Evolutionary conservation across 345 rosid genomes (phyloP), one percentile per base, ranked within the genome.

Genomic region (Eucalyptus coolabah): DNA sequence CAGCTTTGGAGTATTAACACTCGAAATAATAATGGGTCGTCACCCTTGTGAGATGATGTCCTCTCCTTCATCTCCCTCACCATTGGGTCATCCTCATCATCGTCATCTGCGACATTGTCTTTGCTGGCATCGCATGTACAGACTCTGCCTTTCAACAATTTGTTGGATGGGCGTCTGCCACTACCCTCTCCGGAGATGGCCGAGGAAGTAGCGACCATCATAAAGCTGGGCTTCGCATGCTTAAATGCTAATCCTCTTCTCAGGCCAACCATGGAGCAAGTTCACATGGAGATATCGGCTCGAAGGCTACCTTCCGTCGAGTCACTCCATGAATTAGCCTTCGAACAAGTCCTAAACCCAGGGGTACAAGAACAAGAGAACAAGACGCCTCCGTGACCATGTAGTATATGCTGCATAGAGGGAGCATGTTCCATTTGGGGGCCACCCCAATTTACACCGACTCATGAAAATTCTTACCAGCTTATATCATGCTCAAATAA

Each of bases 1-100:
- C 67, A 91, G 94, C 88, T 90, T 93, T 49, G 93, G 94, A 40
- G 94, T 93, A 6, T 77, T 91, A 45, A 59, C 90, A 18, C 90
- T 93, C 0, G 93, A 93, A 47, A 82, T 89, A 34, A 44, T 91
- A 5, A 89, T 87, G 90, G 94, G 93, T 19, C 67, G 44, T 17
- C 92, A 91, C 88, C 94, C 94, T 17, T 54, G 90, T 1, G 92
- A 91, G 45, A 91, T 89, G 7, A 90, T 91, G 54, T 6, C 51
- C 67, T 83, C 65, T 7, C 69, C 30, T 34, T 49, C 88, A 51
- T 87, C 90, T 10, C 18, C 82, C 10, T 59, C 86, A 9, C 49
- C 82, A n/a, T 10, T 50, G 28, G 86, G 47, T 82, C 88, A 50
- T 50, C 89, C 24, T 47, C 83, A 65, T 37, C 88, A 21, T 37